Percentiles rank a stretch among this genome's conserved stretches.
These are phyloP conservation scores for Xerophyta viscosa DNA, from an alignment of 106 monocot species.

Conservation along the genomic window DNA sequence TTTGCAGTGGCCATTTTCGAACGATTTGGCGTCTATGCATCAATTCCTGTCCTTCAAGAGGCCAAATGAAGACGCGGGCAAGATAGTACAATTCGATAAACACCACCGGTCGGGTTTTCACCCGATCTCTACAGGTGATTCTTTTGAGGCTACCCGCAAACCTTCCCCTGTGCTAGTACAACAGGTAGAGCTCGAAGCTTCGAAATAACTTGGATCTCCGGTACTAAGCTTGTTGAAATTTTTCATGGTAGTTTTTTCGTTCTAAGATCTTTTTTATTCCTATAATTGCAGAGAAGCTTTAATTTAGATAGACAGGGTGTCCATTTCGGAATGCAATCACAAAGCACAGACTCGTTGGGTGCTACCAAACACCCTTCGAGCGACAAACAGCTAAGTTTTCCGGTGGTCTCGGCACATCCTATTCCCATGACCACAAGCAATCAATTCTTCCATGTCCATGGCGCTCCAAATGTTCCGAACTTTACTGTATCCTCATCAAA, in stretches of 20 bases:
- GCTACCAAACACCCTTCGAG: conserved; percentile 1
- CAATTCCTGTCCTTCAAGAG: conserved; percentile 49
- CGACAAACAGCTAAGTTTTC: conserved; percentile 13
- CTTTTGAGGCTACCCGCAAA: conserved; percentile 15
- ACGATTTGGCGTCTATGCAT: conserved; percentile 22
- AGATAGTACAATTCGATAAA: conserved; percentile 19
- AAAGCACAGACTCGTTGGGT: conserved; percentile 4
- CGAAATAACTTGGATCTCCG: neutral
- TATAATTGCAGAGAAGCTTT: conserved; percentile 17
- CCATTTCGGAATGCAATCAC: conserved; percentile 13
- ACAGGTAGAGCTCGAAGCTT: conserved; percentile 24
- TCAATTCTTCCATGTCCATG: conserved; percentile 37
- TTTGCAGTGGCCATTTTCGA: conserved; percentile 43
- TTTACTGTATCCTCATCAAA: conserved; percentile 15
- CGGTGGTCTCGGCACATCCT: conserved; percentile 15
- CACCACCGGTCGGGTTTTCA: conserved; percentile 32
- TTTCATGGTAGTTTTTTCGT: neutral
- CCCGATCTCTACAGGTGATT: conserved; percentile 10
- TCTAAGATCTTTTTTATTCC: neutral
- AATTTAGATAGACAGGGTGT: conserved; percentile 20
- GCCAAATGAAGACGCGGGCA: conserved; percentile 20
- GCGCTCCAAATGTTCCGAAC: conserved; percentile 19
- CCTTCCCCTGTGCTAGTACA: conserved; percentile 6
- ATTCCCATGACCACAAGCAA: conserved; percentile 10
- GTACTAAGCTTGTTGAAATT: too few species aligned